A percentile compares a stretch with the other conserved stretches of the same genome.
Evolutionary conservation across 139 green algal species (phyloP).

Genomic region (Nannochloris sp.): DNA sequence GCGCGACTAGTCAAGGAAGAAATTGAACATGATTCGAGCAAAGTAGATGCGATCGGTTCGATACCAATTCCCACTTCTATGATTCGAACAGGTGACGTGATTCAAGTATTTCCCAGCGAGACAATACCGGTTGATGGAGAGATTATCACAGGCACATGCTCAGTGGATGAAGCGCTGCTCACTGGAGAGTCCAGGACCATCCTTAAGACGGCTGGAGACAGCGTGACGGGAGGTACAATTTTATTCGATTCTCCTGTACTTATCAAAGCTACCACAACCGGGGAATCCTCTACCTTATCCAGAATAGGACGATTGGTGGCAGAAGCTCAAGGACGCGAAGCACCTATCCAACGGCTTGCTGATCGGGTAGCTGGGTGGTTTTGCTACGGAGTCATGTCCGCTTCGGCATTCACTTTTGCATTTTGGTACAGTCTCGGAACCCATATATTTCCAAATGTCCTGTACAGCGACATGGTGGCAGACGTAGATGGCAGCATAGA

Average conservation of each 20-base stretch:
- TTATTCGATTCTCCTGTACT: constrained; percentile 68
- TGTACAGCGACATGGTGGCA: constrained; percentile 17
- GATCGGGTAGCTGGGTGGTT: constrained; percentile 84
- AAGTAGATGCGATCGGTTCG: constrained; percentile 15
- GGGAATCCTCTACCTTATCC: constrained; percentile 55
- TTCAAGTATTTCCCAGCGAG: constrained; percentile 83
- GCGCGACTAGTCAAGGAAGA: constrained; percentile 57
- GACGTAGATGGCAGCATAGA: constrained; percentile 27
- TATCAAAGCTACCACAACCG: constrained; percentile 59
- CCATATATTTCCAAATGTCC: constrained; percentile 21
- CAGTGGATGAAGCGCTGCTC: constrained; percentile 82
- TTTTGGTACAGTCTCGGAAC: constrained; percentile 61
- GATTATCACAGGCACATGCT: constrained; percentile 51
- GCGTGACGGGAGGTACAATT: constrained; percentile 72
- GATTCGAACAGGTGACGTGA: constrained; percentile 31
- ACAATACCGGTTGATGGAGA: constrained; percentile 81
- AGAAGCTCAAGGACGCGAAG: constrained; percentile 66
- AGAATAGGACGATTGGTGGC: constrained; percentile 40
- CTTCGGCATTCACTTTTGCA: constrained; percentile 63
- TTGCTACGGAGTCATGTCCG: constrained; percentile 83
- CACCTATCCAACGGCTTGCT: constrained; percentile 83
- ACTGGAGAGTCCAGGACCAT: constrained; percentile 65
- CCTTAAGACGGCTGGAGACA: constrained; percentile 33
- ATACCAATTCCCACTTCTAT: constrained; percentile 40
- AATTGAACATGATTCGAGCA: not conserved